Percentiles rank a stretch among this genome's conserved stretches.
phyloP scores from a whole-genome alignment of 73 alveolate species.

The Tetrahymena malaccensis region DNA sequence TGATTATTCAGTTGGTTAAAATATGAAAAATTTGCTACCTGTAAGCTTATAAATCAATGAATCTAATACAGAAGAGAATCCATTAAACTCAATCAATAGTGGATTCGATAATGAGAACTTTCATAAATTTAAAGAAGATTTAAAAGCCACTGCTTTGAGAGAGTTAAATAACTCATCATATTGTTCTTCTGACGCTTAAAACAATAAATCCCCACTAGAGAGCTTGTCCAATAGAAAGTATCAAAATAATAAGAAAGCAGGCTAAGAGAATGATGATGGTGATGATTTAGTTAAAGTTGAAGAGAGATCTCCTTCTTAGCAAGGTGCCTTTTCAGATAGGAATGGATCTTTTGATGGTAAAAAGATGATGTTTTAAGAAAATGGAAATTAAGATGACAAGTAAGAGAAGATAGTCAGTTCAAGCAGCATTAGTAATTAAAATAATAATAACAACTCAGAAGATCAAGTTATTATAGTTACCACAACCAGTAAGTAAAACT shows the following conservation, averaged over 20 bases:
- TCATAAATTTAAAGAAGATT: neutral
- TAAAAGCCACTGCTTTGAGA: neutral
- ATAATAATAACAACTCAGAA: neutral
- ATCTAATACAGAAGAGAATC: neutral
- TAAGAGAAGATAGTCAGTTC: neutral
- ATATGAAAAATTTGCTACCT: neutral
- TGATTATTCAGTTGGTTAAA: neutral
- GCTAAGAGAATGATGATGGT: neutral
- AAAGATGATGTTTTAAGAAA: neutral
- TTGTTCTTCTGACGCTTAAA: neutral
- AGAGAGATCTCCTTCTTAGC: neutral
- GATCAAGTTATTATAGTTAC: neutral
- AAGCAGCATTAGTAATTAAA: neutral
- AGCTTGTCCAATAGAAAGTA: neutral
- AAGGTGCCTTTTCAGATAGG: neutral
- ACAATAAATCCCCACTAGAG: neutral
- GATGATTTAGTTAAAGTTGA: neutral
- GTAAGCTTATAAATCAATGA: neutral
- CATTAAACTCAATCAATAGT: neutral
- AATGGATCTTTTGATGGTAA: neutral
- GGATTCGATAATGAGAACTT: neutral
- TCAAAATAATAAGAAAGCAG: neutral
- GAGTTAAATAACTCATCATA: neutral
- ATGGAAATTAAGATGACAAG: neutral
- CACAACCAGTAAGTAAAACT: neutral